Percentiles rank a stretch among this genome's conserved stretches.
Conservation (phyloP, 257 asterid species). For the Nicotiana tabacum region DNA sequence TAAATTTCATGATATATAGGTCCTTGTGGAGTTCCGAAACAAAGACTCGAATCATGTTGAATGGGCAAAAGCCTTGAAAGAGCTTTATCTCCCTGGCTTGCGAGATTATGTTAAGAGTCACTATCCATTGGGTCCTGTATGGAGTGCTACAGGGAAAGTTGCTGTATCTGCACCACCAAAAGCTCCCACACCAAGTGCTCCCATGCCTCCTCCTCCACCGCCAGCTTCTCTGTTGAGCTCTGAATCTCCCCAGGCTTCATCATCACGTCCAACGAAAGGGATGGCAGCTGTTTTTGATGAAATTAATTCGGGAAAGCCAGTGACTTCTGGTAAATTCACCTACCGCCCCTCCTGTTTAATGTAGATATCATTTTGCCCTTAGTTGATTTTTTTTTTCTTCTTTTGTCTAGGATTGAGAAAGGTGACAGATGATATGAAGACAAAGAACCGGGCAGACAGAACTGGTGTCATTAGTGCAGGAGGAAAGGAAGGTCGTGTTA, state of each 20-base stretch:
- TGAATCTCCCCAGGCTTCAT: slow-evolving; percentile 66
- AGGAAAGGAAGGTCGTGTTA: slow-evolving; percentile 52
- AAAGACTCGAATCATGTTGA: slow-evolving; percentile 87
- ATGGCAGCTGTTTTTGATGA: slow-evolving; percentile 96
- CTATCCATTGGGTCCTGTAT: slow-evolving; percentile 89
- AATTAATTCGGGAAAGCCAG: slow-evolving; percentile 68
- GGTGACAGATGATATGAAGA: slow-evolving; percentile 91
- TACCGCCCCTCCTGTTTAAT: background rate
- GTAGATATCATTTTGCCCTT: background rate
- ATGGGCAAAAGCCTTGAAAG: slow-evolving; percentile 97
- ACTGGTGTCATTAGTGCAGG: slow-evolving; percentile 51
- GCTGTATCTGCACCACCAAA: slow-evolving; percentile 51
- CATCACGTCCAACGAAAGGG: slow-evolving; percentile 78
- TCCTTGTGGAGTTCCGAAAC: slow-evolving; percentile 90
- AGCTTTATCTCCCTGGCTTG: slow-evolving; percentile 85
- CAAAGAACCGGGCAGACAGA: slow-evolving; percentile 83
- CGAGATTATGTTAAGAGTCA: slow-evolving; percentile 88
- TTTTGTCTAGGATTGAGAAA: slow-evolving; percentile 65
- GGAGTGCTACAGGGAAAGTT: slow-evolving; percentile 76
- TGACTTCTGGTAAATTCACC: slow-evolving; percentile 61
- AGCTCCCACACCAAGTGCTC: slow-evolving; percentile 45
- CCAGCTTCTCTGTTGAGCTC: slow-evolving; percentile 78
- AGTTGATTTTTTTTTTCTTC: background rate
- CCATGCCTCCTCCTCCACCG: slow-evolving; percentile 88
- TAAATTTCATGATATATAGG: slow-evolving; percentile 25